Evolutionary conservation across 768 basidiomycete genomes (phyloP).

Genomic region (Paxillus involutus): DNA sequence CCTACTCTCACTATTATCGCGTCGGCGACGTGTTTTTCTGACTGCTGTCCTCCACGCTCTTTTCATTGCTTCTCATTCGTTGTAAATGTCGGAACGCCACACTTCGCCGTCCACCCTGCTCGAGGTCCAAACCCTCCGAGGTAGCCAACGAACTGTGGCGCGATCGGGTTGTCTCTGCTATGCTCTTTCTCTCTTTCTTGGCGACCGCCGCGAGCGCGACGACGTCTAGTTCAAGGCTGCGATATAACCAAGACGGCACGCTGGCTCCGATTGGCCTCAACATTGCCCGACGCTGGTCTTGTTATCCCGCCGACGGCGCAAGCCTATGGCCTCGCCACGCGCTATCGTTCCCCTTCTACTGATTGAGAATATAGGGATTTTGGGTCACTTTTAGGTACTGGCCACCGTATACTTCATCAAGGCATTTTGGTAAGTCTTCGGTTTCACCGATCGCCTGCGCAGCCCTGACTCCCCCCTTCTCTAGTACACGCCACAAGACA

Average conservation of each 20-base stretch:
- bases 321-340: background rate
- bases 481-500: background rate
- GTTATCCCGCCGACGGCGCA: background rate
- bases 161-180: background rate
- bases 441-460: background rate
- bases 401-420: background rate
- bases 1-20: no score
- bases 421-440: background rate
- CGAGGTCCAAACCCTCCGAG: no score
- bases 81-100: no score
- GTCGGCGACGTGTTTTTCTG: no score
- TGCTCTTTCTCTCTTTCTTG: background rate
- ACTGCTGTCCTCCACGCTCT: no score
- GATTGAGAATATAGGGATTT: background rate
- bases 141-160: no score
- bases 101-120: no score
- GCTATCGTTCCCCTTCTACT: background rate
- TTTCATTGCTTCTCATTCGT: no score
- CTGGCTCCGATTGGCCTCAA: background rate
- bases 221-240: background rate
- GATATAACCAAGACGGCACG: background rate
- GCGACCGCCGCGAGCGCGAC: background rate
- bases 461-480: background rate
- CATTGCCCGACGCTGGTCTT: background rate
- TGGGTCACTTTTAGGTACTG: background rate